Conservation (phyloP, 1,139 yeast species). For the Yamadazyma blattariae region DNA sequence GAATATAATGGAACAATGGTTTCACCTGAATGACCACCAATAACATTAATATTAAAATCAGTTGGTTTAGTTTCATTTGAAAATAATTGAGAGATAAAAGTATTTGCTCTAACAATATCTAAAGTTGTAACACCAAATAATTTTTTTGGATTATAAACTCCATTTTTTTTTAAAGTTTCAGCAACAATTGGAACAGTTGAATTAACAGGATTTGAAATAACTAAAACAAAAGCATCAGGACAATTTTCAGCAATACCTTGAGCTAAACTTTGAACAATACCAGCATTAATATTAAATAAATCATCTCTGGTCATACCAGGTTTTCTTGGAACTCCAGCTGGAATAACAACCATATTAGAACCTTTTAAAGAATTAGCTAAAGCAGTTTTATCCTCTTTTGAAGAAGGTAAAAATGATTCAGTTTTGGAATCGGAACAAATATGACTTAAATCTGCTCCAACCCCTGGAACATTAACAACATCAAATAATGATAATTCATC, state of each 20-base stretch:
- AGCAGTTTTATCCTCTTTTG: slow-evolving; percentile 69
- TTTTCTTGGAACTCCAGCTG: slow-evolving; percentile 99
- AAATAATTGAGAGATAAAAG: slow-evolving; percentile 76
- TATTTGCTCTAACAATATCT: slow-evolving; percentile 90
- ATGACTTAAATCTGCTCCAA: slow-evolving; percentile 93
- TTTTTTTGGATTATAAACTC: slow-evolving; percentile 87
- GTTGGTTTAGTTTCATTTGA: slow-evolving; percentile 56
- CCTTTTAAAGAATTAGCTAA: slow-evolving; percentile 73
- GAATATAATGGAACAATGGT: slow-evolving; percentile 96
- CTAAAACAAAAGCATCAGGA: slow-evolving; percentile 84
- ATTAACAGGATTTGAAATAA: slow-evolving; percentile 97
- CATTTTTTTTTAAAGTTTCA: slow-evolving; percentile 83
- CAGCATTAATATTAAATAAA: slow-evolving; percentile 94
- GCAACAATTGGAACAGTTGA: slow-evolving; percentile 98
- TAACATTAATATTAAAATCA: slow-evolving; percentile 72
- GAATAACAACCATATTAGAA: slow-evolving; percentile 87
- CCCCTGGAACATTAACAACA: slow-evolving; percentile 94
- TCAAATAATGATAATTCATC: slow-evolving; percentile 86
- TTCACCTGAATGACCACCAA: slow-evolving; percentile 99
- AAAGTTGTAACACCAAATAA: slow-evolving; percentile 97
- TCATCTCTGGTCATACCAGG: slow-evolving; percentile 99
- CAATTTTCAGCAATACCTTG: slow-evolving; percentile 81
- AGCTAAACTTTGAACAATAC: slow-evolving; percentile 90
- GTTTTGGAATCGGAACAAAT: slow-evolving; percentile 87
- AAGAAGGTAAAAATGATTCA: slow-evolving; percentile 72